Evolutionary conservation across 371 early-diverging fungal species (phyloP), one percentile per base, ranked within the genome.

Genomic region (Apophysomyces variabilis): DNA sequence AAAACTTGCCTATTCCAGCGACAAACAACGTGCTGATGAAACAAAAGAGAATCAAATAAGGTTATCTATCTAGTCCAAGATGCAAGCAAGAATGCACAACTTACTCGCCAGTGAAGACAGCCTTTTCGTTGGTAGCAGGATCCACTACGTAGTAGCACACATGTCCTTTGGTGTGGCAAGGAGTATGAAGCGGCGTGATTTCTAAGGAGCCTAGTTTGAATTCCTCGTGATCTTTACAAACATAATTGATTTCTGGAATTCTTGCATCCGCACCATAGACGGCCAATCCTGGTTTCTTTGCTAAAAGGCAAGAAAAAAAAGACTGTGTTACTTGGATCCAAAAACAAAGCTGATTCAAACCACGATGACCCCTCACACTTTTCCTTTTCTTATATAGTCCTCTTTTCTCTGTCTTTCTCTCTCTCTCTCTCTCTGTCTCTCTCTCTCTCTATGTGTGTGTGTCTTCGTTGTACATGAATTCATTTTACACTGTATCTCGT

Each of bases 141-240:
- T 89, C 92, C 18, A 74, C 84, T 38, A 94, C 89, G 76, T 88
- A 95, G 78, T 91, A 96, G 65, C 90, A 90, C 5, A 96, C 89
- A 73, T 92, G 91, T 54, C 96, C 95, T 63, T 85, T 88, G 36
- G 98, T 98, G 74, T 98, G 98, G 66, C 97, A 94, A 26, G 87
- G 85, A 5, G 96, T 96, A 74, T 86, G 83, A 1, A 92, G 73
- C 0, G 92, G 84, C 14, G 85, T 86, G 36, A 92, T 72, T 37
- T 82, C 80, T 26, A 94, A 72, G 7, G 82, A 83, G 38, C 95
- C 94, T 16, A 96, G 68, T 43, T 86, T 86, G 74, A 94, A 93
- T 60, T 88, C 83, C 56, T 90, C 91, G 64, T 85, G 87, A 78
- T 95, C 90, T 58, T 81, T 79, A 50, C 93, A 89, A 5, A 87